A percentile compares a stretch with the other conserved stretches of the same genome.
Evolutionary conservation across 257 asterid genomes (phyloP).

Genomic region (Marsdenia floribunda): DNA sequence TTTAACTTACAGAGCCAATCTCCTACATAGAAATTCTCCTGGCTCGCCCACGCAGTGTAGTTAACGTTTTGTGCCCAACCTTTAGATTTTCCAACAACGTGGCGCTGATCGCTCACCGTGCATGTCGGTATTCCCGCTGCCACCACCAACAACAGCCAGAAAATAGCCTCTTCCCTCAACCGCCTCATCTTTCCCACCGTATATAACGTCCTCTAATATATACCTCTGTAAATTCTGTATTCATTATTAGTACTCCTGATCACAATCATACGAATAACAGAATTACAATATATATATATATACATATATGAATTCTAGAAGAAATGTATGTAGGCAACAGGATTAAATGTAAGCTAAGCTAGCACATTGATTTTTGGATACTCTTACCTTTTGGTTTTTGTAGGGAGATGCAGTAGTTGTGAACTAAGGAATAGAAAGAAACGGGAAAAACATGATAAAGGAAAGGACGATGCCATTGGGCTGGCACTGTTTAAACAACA

Average conservation of each 20-base stretch:
- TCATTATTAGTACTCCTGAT: no score
- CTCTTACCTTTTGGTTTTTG: no score
- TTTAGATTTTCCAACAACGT: conserved; percentile 37
- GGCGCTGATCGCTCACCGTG: conserved; percentile 15
- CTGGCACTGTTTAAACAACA: neutral
- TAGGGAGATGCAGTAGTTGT: no score
- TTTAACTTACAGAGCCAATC: conserved; percentile 44
- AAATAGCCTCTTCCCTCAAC: neutral
- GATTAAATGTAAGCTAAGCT: neutral
- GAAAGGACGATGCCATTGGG: neutral
- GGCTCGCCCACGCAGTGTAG: conserved; percentile 49
- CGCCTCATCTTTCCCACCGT: neutral
- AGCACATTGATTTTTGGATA: neutral
- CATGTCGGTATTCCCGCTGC: conserved; percentile 30
- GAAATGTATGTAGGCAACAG: neutral
- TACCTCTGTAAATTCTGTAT: neutral
- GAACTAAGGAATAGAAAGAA: conserved; percentile 1
- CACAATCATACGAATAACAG: no score
- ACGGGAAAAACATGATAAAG: neutral
- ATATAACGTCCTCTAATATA: no score
- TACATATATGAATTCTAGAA: no score
- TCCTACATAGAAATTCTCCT: conserved; percentile 39
- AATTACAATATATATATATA: no score
- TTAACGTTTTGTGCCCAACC: conserved; percentile 46
- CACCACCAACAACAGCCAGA: conserved; percentile 15